Conservation (phyloP, 2,329 filamentous ascomycete genomes). For the Aureobasidium sp. region DNA sequence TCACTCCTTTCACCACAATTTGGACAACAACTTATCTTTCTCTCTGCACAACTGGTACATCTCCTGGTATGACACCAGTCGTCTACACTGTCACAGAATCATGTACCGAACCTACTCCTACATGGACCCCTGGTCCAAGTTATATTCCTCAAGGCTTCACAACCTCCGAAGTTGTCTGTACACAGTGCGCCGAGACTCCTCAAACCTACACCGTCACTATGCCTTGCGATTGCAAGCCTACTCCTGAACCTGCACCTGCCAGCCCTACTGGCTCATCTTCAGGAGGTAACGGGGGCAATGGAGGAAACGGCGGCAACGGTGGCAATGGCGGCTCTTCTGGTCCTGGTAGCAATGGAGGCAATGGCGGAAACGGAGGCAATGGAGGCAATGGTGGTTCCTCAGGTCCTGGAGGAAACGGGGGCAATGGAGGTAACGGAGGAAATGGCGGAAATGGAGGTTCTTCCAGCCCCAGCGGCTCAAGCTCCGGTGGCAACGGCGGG, state of each 20-base stretch:
- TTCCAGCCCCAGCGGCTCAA: not conserved
- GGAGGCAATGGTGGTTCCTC: not conserved
- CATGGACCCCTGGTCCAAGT: constrained; percentile 26
- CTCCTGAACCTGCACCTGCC: constrained; percentile 20
- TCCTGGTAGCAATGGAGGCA: constrained; percentile 18
- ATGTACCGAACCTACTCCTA: constrained; percentile 28
- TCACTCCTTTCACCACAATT: constrained; percentile 26
- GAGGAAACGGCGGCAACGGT: not conserved
- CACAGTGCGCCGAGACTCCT: constrained; percentile 26
- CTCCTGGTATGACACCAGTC: constrained; percentile 21
- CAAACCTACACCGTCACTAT: constrained; percentile 30
- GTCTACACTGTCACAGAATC: constrained; percentile 33
- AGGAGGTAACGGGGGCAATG: constrained; percentile 10
- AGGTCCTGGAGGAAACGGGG: not conserved
- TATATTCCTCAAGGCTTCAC: constrained; percentile 32
- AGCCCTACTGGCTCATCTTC: constrained; percentile 17
- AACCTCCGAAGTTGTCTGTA: constrained; percentile 28
- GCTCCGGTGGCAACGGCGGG: not conserved
- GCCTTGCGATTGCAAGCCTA: constrained; percentile 30
- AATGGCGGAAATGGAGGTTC: constrained; percentile 13
- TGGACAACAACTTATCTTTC: constrained; percentile 32
- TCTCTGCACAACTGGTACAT: constrained; percentile 29
- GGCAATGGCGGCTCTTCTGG: not conserved
- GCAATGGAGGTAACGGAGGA: not conserved
- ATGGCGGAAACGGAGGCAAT: constrained; percentile 11